Evolutionary conservation across 169 alveolate genomes (phyloP).

Genomic region (Plasmodium gaboni): DNA sequence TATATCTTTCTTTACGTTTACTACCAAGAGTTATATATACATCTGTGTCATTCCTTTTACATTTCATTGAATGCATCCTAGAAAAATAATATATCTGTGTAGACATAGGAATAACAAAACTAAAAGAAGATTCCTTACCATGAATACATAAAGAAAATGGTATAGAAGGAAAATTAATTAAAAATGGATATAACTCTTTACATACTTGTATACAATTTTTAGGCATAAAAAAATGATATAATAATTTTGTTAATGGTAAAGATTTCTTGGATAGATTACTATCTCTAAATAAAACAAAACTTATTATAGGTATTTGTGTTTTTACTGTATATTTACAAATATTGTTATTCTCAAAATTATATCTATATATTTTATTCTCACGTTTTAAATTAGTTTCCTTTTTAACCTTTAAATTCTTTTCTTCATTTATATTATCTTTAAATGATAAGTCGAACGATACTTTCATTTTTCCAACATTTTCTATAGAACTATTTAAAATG

Average conservation of each 20-base stretch:
- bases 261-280: conserved; percentile 52
- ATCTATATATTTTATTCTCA: neutral
- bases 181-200: conserved; percentile 47
- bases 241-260: conserved; percentile 46
- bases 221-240: conserved; percentile 57
- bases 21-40: conserved; percentile 20
- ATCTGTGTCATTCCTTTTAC: neutral
- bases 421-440: neutral
- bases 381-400: neutral
- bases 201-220: conserved; percentile 51
- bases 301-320: conserved; percentile 66
- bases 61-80: conserved; percentile 38
- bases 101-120: conserved; percentile 31
- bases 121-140: conserved; percentile 60
- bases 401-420: neutral
- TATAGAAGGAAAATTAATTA: conserved; percentile 42
- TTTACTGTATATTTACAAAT: conserved; percentile 1
- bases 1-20: conserved; percentile 6
- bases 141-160: conserved; percentile 71
- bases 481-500: neutral
- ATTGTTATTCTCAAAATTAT: too few relatives aligned
- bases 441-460: neutral
- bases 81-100: conserved; percentile 70
- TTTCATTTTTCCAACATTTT: neutral
- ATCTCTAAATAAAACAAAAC: conserved; percentile 53